Conservation (phyloP, 331 rosid species). For the Rhamnella rubrinervis region DNA sequence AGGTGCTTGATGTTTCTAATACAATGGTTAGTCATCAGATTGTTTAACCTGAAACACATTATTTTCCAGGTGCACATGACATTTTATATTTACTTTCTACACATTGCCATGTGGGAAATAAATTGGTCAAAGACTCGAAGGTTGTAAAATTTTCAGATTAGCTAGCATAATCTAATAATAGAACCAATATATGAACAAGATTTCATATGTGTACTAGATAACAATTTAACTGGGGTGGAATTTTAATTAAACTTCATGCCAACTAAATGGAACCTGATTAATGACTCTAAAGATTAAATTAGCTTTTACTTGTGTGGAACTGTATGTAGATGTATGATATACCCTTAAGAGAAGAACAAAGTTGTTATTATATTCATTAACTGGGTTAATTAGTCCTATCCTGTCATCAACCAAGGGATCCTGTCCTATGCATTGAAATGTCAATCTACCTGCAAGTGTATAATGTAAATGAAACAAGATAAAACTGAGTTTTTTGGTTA, state of each 20-base stretch:
- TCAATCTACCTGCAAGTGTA: background rate
- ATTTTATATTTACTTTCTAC: background rate
- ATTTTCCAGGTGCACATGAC: background rate
- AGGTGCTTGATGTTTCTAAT: constrained; percentile 75
- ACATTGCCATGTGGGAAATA: background rate
- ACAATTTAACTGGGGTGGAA: too few relatives aligned
- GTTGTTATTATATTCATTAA: constrained; percentile 8
- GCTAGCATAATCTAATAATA: background rate
- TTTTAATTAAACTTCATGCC: too few relatives aligned
- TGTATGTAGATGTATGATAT: background rate
- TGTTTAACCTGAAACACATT: constrained; percentile 19
- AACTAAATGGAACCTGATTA: background rate
- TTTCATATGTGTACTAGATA: background rate
- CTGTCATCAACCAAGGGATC: background rate
- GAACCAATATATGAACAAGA: background rate
- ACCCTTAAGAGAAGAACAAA: constrained; percentile 7
- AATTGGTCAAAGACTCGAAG: background rate
- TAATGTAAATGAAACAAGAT: background rate
- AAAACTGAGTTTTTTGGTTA: background rate
- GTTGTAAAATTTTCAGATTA: background rate
- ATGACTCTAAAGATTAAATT: background rate
- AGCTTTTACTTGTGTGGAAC: background rate
- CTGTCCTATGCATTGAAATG: background rate
- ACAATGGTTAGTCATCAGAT: constrained; percentile 58
- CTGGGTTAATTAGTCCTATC: constrained; percentile 5